A percentile compares a stretch with the other conserved stretches of the same genome.
Evolutionary conservation across 805 yeast genomes (phyloP).

Genomic region (Candida takata): DNA sequence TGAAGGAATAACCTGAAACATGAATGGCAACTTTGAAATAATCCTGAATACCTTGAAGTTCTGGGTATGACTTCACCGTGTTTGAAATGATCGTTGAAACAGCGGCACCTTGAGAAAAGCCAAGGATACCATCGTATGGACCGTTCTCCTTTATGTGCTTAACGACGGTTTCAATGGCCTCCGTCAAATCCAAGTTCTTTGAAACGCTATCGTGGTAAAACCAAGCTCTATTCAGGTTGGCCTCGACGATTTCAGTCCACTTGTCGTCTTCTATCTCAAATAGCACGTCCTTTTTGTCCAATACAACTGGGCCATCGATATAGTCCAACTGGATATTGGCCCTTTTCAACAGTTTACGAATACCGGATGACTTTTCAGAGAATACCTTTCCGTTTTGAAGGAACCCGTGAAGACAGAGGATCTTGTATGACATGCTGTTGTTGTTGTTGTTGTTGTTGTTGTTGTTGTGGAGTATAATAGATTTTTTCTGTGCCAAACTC

Average conservation of each 20-base stretch:
- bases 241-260: slow-evolving; percentile 40
- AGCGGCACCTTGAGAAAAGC: slow-evolving; percentile 95
- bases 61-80: slow-evolving; percentile 30
- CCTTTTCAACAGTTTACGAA: slow-evolving; percentile 65
- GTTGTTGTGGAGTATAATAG: no score
- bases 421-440: slow-evolving; percentile 31
- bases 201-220: slow-evolving; percentile 50
- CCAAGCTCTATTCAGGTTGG: slow-evolving; percentile 60
- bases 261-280: slow-evolving; percentile 52
- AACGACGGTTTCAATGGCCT: slow-evolving; percentile 41
- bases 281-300: slow-evolving; percentile 69
- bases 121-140: slow-evolving; percentile 84
- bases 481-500: slow-evolving; percentile 7
- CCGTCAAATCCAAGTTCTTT: slow-evolving; percentile 42
- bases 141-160: slow-evolving; percentile 54
- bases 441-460: no score
- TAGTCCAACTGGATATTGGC: slow-evolving; percentile 66
- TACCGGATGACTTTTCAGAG: slow-evolving; percentile 83
- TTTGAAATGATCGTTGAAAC: slow-evolving; percentile 65
- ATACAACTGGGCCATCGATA: slow-evolving; percentile 67
- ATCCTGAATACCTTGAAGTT: slow-evolving; percentile 20
- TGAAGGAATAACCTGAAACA: slow-evolving; percentile 60
- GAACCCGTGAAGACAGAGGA: slow-evolving; percentile 88
- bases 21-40: slow-evolving; percentile 64
- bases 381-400: slow-evolving; percentile 79